Conservation (phyloP, 306 rosid genomes). For the Cucumis cinereus region DNA sequence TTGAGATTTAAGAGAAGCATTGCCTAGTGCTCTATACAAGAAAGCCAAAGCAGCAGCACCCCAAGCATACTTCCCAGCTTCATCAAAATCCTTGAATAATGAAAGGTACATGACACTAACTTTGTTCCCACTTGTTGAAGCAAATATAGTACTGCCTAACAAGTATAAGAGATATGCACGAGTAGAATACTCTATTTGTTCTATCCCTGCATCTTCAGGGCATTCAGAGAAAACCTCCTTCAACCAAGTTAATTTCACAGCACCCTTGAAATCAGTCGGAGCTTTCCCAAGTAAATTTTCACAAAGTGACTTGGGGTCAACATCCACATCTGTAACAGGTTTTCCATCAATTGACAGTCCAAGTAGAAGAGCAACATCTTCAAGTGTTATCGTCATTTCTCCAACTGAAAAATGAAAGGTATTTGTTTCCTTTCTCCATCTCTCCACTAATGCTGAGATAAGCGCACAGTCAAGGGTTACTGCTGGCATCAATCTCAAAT, state of each 20-base stretch:
- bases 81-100: constrained; percentile 60
- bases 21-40: constrained; percentile 80
- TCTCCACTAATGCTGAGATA: constrained; percentile 82
- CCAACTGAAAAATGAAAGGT: constrained; percentile 78
- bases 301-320: constrained; percentile 51
- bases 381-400: constrained; percentile 83
- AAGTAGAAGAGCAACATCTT: constrained; percentile 76
- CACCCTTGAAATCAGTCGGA: constrained; percentile 81
- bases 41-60: constrained; percentile 92
- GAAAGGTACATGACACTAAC: constrained; percentile 78
- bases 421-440: constrained; percentile 98
- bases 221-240: constrained; percentile 74
- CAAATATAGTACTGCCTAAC: constrained; percentile 80
- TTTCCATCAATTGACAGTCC: constrained; percentile 76
- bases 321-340: constrained; percentile 63
- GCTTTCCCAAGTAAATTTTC: constrained; percentile 68
- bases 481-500: constrained; percentile 64
- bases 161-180: constrained; percentile 85
- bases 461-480: constrained; percentile 81
- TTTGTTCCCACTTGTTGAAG: constrained; percentile 89
- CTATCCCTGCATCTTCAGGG: constrained; percentile 53
- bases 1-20: constrained; percentile 76
- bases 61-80: constrained; percentile 72
- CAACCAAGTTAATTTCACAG: constrained; percentile 93
- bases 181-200: constrained; percentile 45